phyloP scores from a whole-genome alignment of 108 stramenopile species.

The Cyclotella cryptica region DNA sequence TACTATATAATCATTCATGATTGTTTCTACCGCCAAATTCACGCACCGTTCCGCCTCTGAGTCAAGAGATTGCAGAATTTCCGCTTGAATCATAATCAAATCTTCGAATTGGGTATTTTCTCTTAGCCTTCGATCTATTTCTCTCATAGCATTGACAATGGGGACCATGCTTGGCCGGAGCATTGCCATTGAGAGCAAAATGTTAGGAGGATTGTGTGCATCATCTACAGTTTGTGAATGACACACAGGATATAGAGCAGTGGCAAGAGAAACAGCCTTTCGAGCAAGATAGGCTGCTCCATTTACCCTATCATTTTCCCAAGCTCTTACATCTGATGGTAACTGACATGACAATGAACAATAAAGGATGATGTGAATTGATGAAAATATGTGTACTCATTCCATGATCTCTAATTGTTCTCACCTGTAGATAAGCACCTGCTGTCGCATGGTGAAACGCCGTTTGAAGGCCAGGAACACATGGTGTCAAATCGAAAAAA shows the following conservation, averaged over 20 bases:
- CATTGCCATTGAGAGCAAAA: slow-evolving; percentile 46
- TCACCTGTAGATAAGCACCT: slow-evolving; percentile 38
- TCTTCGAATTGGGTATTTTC: neutral
- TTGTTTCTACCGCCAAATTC: slow-evolving; percentile 29
- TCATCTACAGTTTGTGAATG: slow-evolving; percentile 19
- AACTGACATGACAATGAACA: slow-evolving; percentile 10
- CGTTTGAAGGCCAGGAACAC: slow-evolving; percentile 51
- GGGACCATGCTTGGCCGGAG: slow-evolving; percentile 65
- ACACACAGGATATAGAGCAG: slow-evolving; percentile 24
- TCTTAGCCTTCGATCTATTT: slow-evolving; percentile 28
- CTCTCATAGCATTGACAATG: slow-evolving; percentile 59
- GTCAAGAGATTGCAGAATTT: slow-evolving; percentile 29
- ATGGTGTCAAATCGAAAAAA: slow-evolving; percentile 42
- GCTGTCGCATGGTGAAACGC: slow-evolving; percentile 70
- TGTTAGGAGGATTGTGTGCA: slow-evolving; percentile 13
- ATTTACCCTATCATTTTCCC: slow-evolving; percentile 55
- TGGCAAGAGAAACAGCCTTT: slow-evolving; percentile 48
- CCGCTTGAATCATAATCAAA: slow-evolving; percentile 3
- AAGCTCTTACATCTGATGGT: slow-evolving; percentile 32
- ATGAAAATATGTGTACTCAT: neutral
- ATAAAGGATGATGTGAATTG: neutral
- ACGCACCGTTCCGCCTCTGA: slow-evolving; percentile 31
- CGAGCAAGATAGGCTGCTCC: slow-evolving; percentile 56
- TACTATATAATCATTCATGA: slow-evolving; percentile 14
- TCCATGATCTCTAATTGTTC: too few species aligned